These are phyloP conservation scores for Diaporthe capsici DNA, from an alignment of 2,329 filamentous ascomycete genomes.

Conservation along the genomic window DNA sequence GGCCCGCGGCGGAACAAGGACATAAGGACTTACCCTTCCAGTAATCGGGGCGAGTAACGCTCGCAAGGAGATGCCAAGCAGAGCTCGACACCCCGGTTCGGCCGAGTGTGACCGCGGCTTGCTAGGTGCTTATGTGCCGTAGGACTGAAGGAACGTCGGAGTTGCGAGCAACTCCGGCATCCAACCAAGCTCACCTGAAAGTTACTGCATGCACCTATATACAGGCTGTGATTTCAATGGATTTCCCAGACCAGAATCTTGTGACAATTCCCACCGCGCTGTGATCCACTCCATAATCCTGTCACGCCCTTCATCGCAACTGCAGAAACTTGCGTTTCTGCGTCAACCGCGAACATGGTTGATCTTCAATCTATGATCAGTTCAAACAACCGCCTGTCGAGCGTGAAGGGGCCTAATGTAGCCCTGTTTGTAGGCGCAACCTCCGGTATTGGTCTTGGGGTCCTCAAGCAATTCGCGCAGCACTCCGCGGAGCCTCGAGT, in stretches of 20 bases:
- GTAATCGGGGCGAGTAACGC: neutral
- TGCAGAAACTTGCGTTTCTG: slow-evolving; percentile 12
- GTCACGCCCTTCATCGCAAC: neutral
- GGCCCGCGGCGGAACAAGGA: neutral
- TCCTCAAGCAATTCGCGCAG: slow-evolving; percentile 31
- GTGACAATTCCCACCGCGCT: neutral
- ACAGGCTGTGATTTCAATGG: neutral
- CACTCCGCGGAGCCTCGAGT: slow-evolving; percentile 21
- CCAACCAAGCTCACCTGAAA: neutral
- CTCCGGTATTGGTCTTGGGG: slow-evolving; percentile 28
- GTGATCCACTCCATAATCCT: neutral
- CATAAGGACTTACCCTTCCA: neutral
- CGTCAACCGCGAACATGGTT: slow-evolving; percentile 11
- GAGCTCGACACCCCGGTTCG: neutral
- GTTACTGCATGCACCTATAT: neutral
- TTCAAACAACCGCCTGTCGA: slow-evolving; percentile 25
- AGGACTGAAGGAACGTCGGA: neutral
- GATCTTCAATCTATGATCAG: slow-evolving; percentile 20
- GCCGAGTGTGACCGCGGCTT: neutral
- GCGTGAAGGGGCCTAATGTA: slow-evolving; percentile 19
- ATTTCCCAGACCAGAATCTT: neutral
- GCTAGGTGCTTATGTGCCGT: neutral
- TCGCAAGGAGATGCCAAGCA: neutral
- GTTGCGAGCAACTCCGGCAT: slow-evolving; percentile 19
- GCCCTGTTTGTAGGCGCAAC: slow-evolving; percentile 31